Evolutionary conservation across 2,329 filamentous ascomycete genomes (phyloP), one percentile per base, ranked within the genome.

Genomic region (Fusarium sp.): DNA sequence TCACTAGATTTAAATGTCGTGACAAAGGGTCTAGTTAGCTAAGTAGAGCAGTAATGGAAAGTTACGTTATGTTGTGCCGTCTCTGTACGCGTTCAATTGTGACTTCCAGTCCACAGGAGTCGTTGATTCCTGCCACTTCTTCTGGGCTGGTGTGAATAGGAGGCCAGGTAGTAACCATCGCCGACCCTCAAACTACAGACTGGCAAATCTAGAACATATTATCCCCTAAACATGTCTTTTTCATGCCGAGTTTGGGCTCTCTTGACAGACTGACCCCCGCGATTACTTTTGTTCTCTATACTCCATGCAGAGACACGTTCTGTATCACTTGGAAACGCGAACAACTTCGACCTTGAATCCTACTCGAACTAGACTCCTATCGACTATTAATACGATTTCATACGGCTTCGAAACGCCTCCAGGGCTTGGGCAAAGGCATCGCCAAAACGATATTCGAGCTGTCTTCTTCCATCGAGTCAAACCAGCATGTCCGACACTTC

Each of bases 401-500:
- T 29, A n/a, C 31, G 50, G n/a, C 42, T 63, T 35, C 56, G 22
- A 20, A 47, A 18, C 29, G 50, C 62, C 50, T 34, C 63, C 18
- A 24, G 27, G 47, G 47, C 59, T 45, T 34, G 57, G 63, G 47
- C 45, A 20, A 59, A 62, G 62, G 29, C 69, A 60, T 62, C 61
- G 20, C 40, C 52, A 59, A 14, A 54, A 45, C 63, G 29, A 40
- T 37, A 24, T 22, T 7, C 45, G 18, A 52, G 14, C 40, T 24
- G 60, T 50, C 37, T 13, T 14, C 40, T 60, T 16, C 24, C 14
- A 24, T 34, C 52, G 18, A 47, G 11, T 20, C 34, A 20, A 74
- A 58, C 22, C 56, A 73, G 27, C 50, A 81, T 81, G 80, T 37
- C 77, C 56, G 63, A 79, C 57, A 35, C 61, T 50, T 65, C 69